Evolutionary conservation across 805 yeast genomes (phyloP).

Genomic region (Candida nemodendra): DNA sequence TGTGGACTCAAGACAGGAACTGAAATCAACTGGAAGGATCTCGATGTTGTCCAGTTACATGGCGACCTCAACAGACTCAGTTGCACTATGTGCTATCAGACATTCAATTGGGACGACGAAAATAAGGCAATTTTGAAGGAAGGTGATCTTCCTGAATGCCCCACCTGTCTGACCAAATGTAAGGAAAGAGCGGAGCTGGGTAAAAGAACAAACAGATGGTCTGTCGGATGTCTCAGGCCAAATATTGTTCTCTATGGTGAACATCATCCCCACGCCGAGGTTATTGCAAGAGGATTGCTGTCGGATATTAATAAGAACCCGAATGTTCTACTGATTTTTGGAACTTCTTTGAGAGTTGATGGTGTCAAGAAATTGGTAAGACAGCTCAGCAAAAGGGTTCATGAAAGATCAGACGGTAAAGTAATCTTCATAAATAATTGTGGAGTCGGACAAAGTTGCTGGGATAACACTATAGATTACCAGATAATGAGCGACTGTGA

Average conservation of each 20-base stretch:
- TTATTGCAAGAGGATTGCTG: constrained; percentile 66
- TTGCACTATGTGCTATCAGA: constrained; percentile 68
- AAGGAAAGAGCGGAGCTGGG: constrained; percentile 62
- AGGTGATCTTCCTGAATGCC: constrained; percentile 79
- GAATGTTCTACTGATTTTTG: constrained; percentile 81
- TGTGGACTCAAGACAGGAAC: constrained; percentile 64
- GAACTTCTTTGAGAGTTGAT: constrained; percentile 87
- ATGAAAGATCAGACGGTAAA: constrained; percentile 69
- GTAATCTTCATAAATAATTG: constrained; percentile 78
- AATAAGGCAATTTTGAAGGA: constrained; percentile 45
- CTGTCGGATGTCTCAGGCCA: constrained; percentile 79
- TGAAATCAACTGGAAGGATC: constrained; percentile 61
- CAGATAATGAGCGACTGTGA: constrained; percentile 83
- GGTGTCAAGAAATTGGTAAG: constrained; percentile 83
- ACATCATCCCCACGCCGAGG: constrained; percentile 83
- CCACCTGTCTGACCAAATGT: constrained; percentile 57
- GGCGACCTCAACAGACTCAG: constrained; percentile 78
- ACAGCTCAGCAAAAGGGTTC: constrained; percentile 65
- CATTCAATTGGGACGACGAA: constrained; percentile 60
- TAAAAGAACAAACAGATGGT: constrained; percentile 69
- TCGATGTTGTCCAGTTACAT: constrained; percentile 85
- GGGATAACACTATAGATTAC: constrained; percentile 76
- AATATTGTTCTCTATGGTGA: constrained; percentile 92
- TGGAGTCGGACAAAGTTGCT: constrained; percentile 53
- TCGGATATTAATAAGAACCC: constrained; percentile 68